Evolutionary conservation across 2,329 filamentous ascomycete genomes (phyloP).

Genomic region (Pseudocercospora vitis): DNA sequence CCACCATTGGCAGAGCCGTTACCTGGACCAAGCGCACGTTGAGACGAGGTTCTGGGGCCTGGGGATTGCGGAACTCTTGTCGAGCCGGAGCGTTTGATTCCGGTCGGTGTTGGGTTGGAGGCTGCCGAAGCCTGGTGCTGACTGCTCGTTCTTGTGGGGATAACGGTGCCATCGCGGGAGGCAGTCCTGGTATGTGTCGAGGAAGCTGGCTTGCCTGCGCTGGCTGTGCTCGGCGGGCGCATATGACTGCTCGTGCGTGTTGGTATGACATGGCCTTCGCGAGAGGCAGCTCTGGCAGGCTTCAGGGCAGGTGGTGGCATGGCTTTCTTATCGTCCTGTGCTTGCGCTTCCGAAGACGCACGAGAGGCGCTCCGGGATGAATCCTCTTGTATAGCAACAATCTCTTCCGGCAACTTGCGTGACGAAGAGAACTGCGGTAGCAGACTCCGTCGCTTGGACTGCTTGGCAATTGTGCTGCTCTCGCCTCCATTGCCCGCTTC

Average conservation of each 20-base stretch:
- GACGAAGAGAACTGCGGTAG: constrained; percentile 32
- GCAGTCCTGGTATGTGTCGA: constrained; percentile 21
- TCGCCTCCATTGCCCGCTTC: constrained; percentile 11
- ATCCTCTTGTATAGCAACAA: constrained; percentile 27
- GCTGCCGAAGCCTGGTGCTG: constrained; percentile 11
- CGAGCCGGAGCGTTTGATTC: constrained; percentile 28
- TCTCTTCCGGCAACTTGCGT: constrained; percentile 26
- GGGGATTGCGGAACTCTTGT: constrained; percentile 30
- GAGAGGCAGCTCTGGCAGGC: constrained; percentile 12
- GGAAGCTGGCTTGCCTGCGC: constrained; percentile 18
- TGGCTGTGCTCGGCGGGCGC: constrained; percentile 22
- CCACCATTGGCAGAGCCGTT: neutral
- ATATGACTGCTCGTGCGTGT: constrained; percentile 21
- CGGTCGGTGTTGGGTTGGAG: neutral
- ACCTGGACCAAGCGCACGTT: neutral
- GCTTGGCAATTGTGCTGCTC: constrained; percentile 23
- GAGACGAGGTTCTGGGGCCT: constrained; percentile 14
- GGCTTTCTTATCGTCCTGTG: constrained; percentile 24
- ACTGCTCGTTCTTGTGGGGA: constrained; percentile 12
- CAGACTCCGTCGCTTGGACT: constrained; percentile 35
- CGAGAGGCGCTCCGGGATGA: constrained; percentile 23
- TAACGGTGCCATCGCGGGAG: constrained; percentile 20
- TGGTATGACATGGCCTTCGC: constrained; percentile 1
- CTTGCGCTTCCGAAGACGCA: constrained; percentile 10
- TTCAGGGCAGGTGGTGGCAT: constrained; percentile 35